Conservation (phyloP, 768 basidiomycete genomes). For the Mycena pura region DNA sequence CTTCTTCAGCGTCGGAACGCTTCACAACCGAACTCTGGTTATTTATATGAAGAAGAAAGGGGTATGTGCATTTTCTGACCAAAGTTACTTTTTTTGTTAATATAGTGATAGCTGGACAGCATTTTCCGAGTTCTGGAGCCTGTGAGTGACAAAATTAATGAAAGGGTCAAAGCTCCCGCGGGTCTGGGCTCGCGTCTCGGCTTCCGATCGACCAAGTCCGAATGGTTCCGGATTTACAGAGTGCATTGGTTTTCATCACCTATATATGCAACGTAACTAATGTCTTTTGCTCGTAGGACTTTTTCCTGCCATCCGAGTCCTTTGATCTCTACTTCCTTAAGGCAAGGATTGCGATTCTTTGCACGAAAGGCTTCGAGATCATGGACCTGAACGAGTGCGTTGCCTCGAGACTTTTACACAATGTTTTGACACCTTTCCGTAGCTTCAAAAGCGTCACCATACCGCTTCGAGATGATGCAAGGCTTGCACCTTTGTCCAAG, state of each 20-base stretch:
- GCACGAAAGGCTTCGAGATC: constrained; percentile 95
- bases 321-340: constrained; percentile 93
- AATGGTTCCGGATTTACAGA: constrained; percentile 95
- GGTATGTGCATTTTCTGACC: constrained; percentile 36
- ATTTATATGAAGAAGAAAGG: constrained; percentile 97
- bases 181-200: constrained; percentile 78
- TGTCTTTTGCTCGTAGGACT: constrained; percentile 52
- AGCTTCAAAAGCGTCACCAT: constrained; percentile 91
- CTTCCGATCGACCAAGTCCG: constrained; percentile 80
- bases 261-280: background rate
- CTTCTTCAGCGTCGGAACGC: constrained; percentile 92
- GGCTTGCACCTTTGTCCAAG: constrained; percentile 73
- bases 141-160: constrained; percentile 85
- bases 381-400: constrained; percentile 93
- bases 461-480: constrained; percentile 77
- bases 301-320: constrained; percentile 91
- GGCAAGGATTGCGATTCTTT: constrained; percentile 91
- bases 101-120: constrained; percentile 66
- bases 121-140: constrained; percentile 97
- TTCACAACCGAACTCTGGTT: constrained; percentile 91
- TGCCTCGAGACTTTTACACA: background rate
- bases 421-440: background rate
- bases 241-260: background rate
- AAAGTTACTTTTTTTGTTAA: background rate
- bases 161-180: constrained; percentile 72